phyloP scores from a whole-genome alignment of 2,329 filamentous ascomycete genomes.

The Nemania sp. region DNA sequence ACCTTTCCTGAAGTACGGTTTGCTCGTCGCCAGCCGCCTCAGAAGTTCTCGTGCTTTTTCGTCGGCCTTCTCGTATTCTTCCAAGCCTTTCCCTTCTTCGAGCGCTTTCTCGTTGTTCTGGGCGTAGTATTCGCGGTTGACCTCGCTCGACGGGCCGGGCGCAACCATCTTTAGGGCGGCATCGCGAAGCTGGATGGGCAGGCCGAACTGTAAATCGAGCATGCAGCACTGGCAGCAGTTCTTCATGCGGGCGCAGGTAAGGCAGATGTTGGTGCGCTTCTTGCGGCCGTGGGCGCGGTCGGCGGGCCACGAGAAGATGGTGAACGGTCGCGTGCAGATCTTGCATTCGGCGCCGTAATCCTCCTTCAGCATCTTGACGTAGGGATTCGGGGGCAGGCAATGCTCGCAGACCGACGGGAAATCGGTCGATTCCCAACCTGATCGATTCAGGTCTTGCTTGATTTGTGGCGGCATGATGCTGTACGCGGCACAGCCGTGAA shows the following conservation, averaged over 20 bases:
- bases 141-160: slow-evolving; percentile 85
- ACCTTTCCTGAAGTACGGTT: slow-evolving; percentile 93
- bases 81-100: slow-evolving; percentile 82
- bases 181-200: slow-evolving; percentile 93
- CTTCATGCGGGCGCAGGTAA: slow-evolving; percentile 95
- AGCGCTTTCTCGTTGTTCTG: slow-evolving; percentile 97
- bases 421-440: slow-evolving; percentile 93
- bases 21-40: slow-evolving; percentile 81
- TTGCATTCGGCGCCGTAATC: slow-evolving; percentile 89
- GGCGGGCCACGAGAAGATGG: slow-evolving; percentile 91
- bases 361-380: slow-evolving; percentile 98
- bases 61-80: slow-evolving; percentile 95
- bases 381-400: slow-evolving; percentile 94
- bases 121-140: slow-evolving; percentile 97
- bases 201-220: slow-evolving; percentile 93
- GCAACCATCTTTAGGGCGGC: slow-evolving; percentile 97
- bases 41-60: slow-evolving; percentile 92
- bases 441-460: slow-evolving; percentile 93
- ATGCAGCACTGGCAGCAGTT: slow-evolving; percentile 99
- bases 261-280: slow-evolving; percentile 91
- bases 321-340: slow-evolving; percentile 92
- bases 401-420: slow-evolving; percentile 89
- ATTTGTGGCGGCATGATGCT: slow-evolving; percentile 80
- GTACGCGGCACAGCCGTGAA: slow-evolving; percentile 6
- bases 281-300: slow-evolving; percentile 85